phyloP scores from a whole-genome alignment of 805 yeast genomes.

The Sugiyamaella marilandica region DNA sequence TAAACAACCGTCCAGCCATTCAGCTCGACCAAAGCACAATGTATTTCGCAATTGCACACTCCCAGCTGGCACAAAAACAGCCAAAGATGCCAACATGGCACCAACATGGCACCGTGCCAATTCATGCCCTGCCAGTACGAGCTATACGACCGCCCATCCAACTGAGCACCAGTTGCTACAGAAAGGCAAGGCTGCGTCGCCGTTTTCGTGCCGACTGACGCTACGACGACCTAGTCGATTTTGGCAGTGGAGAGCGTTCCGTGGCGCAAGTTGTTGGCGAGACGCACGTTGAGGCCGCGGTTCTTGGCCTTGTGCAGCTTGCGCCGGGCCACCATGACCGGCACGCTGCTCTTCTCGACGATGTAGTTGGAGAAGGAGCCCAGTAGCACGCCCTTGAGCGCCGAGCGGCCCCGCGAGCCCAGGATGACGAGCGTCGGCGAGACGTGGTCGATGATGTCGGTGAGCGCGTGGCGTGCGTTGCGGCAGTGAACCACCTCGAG shows the following conservation, averaged over 20 bases:
- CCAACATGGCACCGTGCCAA: too few relatives aligned
- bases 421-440: slow-evolving; percentile 71
- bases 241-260: slow-evolving; percentile 21
- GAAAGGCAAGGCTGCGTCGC: too few relatives aligned
- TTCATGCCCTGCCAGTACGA: too few relatives aligned
- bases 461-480: slow-evolving; percentile 64
- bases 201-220: too few relatives aligned
- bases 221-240: slow-evolving; percentile 19
- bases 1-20: too few relatives aligned
- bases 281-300: slow-evolving; percentile 45
- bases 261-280: slow-evolving; percentile 33
- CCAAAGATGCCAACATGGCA: too few relatives aligned
- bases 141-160: neutral
- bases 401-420: slow-evolving; percentile 70
- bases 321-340: slow-evolving; percentile 75
- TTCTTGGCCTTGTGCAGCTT: slow-evolving; percentile 65
- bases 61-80: too few relatives aligned
- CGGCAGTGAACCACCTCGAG: slow-evolving; percentile 73
- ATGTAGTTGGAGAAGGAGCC: slow-evolving; percentile 71
- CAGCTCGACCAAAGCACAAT: too few relatives aligned
- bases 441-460: slow-evolving; percentile 64
- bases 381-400: slow-evolving; percentile 65
- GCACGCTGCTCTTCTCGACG: slow-evolving; percentile 65
- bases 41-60: too few relatives aligned
- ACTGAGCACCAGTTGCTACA: too few relatives aligned